Evolutionary conservation across 331 rosid genomes (phyloP).

Genomic region (Rhamnella rubrinervis): DNA sequence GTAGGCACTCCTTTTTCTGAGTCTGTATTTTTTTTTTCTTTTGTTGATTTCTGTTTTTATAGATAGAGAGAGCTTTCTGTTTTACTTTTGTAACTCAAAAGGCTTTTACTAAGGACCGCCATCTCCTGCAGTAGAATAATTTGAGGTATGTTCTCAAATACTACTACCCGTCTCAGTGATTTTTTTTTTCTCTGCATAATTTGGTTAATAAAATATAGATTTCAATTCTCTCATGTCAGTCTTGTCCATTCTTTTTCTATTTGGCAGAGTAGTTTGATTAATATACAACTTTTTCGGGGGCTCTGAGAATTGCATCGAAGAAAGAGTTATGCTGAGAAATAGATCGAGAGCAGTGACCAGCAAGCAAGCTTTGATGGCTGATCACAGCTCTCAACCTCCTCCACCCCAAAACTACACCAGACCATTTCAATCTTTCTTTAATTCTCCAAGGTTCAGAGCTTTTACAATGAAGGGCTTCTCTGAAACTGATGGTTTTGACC

Average conservation of each 20-base stretch:
- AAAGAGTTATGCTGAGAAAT: slow-evolving; percentile 61
- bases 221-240: neutral
- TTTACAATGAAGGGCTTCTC: slow-evolving; percentile 44
- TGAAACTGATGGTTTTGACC: slow-evolving; percentile 35
- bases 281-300: slow-evolving; percentile 8
- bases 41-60: slow-evolving; percentile 4
- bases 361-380: slow-evolving; percentile 80
- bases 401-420: slow-evolving; percentile 34
- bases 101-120: neutral
- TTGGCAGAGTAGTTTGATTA: slow-evolving; percentile 10
- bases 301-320: neutral
- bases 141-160: slow-evolving; percentile 35
- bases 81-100: slow-evolving; percentile 13
- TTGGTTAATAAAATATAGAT: neutral
- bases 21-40: neutral
- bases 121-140: slow-evolving; percentile 1
- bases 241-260: slow-evolving; percentile 6
- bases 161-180: too few species aligned
- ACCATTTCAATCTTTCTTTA: slow-evolving; percentile 50
- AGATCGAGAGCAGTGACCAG: slow-evolving; percentile 74
- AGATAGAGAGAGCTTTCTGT: slow-evolving; percentile 1
- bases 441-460: slow-evolving; percentile 60
- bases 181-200: neutral
- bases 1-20: slow-evolving; percentile 9
- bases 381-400: slow-evolving; percentile 57